A percentile compares a stretch with the other conserved stretches of the same genome.
These are phyloP conservation scores for Closterium sp. DNA, from an alignment of 139 green algal species.

Conservation along the genomic window DNA sequence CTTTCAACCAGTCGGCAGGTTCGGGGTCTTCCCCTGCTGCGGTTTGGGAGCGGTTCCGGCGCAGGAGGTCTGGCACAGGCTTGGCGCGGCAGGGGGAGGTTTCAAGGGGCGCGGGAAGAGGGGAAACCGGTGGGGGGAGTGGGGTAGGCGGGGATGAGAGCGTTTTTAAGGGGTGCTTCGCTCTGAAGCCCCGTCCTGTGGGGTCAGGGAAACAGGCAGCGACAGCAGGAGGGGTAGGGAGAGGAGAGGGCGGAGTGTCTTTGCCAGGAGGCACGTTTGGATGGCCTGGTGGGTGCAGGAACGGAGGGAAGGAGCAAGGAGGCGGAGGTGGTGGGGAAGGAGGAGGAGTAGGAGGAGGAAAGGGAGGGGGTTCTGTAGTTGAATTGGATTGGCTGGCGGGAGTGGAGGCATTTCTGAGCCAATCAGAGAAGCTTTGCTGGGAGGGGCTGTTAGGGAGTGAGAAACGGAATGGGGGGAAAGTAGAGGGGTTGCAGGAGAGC, in stretches of 20 bases:
- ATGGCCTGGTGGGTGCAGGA: background rate
- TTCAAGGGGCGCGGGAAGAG: background rate
- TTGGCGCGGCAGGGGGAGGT: background rate
- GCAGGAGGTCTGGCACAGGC: background rate
- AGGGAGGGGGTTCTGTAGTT: background rate
- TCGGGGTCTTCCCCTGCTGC: background rate
- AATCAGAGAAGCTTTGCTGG: background rate
- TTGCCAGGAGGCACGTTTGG: background rate
- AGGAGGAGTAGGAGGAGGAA: background rate
- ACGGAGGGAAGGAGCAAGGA: background rate
- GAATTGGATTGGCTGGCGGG: background rate
- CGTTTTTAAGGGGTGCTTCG: background rate
- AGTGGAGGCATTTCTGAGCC: background rate
- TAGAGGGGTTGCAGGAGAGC: background rate
- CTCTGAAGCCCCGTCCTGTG: background rate
- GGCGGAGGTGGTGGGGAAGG: no score
- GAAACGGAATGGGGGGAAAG: background rate
- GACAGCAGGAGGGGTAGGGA: background rate
- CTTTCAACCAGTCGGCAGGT: background rate
- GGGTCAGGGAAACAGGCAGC: background rate
- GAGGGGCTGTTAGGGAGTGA: background rate
- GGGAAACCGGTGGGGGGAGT: background rate
- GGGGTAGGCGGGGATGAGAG: background rate
- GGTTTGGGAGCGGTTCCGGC: background rate
- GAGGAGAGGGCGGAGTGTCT: background rate